Evolutionary conservation across 1,284 basidiomycete species (phyloP), one percentile per base, ranked within the genome.

Genomic region (Marasmius fiardii): DNA sequence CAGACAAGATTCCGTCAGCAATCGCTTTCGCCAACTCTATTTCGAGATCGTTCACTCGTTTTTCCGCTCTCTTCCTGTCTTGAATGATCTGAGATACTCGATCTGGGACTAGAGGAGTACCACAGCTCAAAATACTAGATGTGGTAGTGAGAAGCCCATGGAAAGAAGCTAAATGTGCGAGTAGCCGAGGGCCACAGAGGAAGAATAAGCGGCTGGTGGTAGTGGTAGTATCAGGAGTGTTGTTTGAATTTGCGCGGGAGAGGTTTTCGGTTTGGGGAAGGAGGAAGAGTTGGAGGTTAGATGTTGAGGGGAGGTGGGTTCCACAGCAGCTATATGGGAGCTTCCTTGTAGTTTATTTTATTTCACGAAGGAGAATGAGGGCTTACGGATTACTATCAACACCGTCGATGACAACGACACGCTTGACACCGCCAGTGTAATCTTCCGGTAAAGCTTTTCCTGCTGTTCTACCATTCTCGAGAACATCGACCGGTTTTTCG

Each of bases 321-420:
- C 93, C 93, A 62, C 93, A 95, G 71, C 92, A 95, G 56, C 90
- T 90, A 64, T 10, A 35, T 53, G 50, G 43, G 58, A 20, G 28
- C 10, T 4, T 53, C 21, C 26, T 4, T 26, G 33, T 8, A 2
- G 23, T 35, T 52, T 51, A 37, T 20, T 54, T 49, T 23, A 12
- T 26, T 43, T 14, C n/a, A 8, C 16, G 18, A 52, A 51, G 4
- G 8, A 49, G 10, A 12, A n/a, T 6, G 10, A 59, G 20, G 26
- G 73, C 86, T 65, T 67, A 90, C 82, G 86, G 87, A 68, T 89
- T 93, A 39, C 85, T 80, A 68, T 94, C 92, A 14, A 93, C 77
- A 6, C 84, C 84, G 56, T 93, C 87, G 53, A 95, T 95, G 43
- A 88, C 78, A 34, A 93, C 83, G 16, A 90, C 84, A 18, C 93